Percentiles rank a stretch among this genome's conserved stretches.
Evolutionary conservation across 306 rosid species (phyloP).

Genomic region (Acacia acuminata): DNA sequence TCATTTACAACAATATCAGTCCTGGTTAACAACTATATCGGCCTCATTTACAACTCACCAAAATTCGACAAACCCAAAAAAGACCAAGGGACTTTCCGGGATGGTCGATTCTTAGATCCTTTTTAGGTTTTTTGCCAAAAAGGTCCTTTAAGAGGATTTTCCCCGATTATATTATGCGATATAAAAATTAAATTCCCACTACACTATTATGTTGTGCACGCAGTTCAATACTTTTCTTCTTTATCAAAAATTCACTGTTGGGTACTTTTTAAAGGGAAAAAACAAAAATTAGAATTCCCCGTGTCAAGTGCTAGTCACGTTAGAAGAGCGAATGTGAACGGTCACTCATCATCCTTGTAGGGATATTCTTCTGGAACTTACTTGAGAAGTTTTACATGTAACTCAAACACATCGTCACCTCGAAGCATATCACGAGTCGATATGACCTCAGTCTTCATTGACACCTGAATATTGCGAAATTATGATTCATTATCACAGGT

Average conservation of each 20-base stretch:
- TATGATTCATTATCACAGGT: constrained; percentile 1
- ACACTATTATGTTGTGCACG: neutral
- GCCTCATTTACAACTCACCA: no score
- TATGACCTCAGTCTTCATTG: constrained; percentile 94
- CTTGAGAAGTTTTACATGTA: constrained; percentile 92
- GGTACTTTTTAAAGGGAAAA: neutral
- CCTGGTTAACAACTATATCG: no score
- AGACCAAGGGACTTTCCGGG: no score
- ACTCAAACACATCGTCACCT: constrained; percentile 88
- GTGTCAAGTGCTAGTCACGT: neutral
- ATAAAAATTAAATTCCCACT: neutral
- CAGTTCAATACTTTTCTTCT: neutral
- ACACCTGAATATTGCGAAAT: constrained; percentile 57
- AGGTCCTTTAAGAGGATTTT: no score
- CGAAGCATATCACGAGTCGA: constrained; percentile 89
- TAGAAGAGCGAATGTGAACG: constrained; percentile 3
- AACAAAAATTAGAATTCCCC: neutral
- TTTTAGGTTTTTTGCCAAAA: no score
- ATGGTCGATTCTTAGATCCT: no score
- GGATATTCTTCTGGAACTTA: constrained; percentile 97
- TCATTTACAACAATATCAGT: no score
- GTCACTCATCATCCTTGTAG: constrained; percentile 90
- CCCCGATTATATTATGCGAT: neutral
- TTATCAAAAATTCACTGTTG: neutral
- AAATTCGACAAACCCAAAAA: no score